These are phyloP conservation scores for Trichoderma brevicompactum DNA, from an alignment of 2,329 filamentous ascomycete species.

Conservation along the genomic window DNA sequence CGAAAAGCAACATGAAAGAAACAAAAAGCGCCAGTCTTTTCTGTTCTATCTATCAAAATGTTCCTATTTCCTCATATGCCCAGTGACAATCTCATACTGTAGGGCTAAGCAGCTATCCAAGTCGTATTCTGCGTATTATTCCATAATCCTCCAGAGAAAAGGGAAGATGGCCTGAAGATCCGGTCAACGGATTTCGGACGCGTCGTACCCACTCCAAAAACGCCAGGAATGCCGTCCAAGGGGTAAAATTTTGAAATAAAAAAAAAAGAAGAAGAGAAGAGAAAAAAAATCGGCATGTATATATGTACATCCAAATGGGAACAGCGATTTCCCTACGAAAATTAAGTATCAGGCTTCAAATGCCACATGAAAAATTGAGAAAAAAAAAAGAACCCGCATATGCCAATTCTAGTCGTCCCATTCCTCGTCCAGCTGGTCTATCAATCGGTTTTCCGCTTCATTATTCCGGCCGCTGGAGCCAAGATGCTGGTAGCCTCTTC, in stretches of 20 bases:
- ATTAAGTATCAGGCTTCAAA: not conserved
- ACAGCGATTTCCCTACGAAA: slow-evolving; percentile 5
- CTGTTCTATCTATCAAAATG: not conserved
- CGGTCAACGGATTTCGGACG: not conserved
- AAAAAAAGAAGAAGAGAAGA: not conserved
- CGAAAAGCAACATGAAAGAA: not conserved
- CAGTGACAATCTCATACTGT: not conserved
- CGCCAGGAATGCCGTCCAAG: slow-evolving; percentile 33
- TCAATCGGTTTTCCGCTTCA: slow-evolving; percentile 90
- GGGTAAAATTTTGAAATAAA: not conserved
- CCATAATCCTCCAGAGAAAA: not conserved
- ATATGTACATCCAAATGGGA: slow-evolving; percentile 26
- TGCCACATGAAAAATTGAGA: slow-evolving; percentile 4
- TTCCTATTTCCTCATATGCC: not conserved
- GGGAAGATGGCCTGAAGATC: not conserved
- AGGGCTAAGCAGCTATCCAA: slow-evolving; percentile 1
- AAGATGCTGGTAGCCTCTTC: slow-evolving; percentile 70
- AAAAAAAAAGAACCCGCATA: slow-evolving; percentile 19
- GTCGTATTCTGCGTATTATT: slow-evolving; percentile 3
- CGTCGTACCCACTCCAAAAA: slow-evolving; percentile 7
- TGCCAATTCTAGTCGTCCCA: slow-evolving; percentile 73
- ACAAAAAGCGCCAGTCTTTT: slow-evolving; percentile 2
- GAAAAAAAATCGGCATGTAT: slow-evolving; percentile 8
- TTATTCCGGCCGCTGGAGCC: slow-evolving; percentile 54
- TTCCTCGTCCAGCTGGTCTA: slow-evolving; percentile 95